These are phyloP conservation scores for Picea mariana DNA, from an alignment of 83 land plant species.

Conservation along the genomic window DNA sequence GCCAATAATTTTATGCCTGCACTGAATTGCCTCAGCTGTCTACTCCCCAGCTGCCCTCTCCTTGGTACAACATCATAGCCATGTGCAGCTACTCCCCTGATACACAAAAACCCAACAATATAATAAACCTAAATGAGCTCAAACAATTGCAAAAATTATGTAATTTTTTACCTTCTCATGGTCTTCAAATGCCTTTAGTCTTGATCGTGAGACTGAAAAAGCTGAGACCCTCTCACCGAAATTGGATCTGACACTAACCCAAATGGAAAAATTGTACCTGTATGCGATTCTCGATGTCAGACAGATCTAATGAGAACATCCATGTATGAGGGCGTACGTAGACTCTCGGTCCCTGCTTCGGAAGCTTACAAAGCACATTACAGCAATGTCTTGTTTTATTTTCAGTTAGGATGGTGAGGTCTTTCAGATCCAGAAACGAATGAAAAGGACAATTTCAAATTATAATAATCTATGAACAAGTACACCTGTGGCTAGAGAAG, in stretches of 20 bases:
- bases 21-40: constrained; percentile 18
- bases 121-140: neutral
- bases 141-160: neutral
- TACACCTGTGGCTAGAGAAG: too few relatives aligned
- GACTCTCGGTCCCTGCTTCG: too few relatives aligned
- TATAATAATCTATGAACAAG: too few relatives aligned
- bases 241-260: constrained; percentile 1
- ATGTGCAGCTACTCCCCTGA: neutral
- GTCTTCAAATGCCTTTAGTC: neutral
- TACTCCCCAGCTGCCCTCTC: constrained; percentile 20
- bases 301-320: too few relatives aligned
- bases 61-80: constrained; percentile 5
- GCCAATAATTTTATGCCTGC: neutral
- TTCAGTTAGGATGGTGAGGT: too few relatives aligned
- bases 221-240: neutral
- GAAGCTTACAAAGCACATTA: too few relatives aligned
- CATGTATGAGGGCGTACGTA: too few relatives aligned
- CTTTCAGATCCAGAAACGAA: too few relatives aligned
- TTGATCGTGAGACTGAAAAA: neutral
- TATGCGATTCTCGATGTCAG: too few relatives aligned
- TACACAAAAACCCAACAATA: neutral
- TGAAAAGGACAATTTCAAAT: too few relatives aligned
- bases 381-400: too few relatives aligned
- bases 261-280: neutral
- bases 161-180: constrained; percentile 10